Evolutionary conservation across 257 asterid species (phyloP), one percentile per base, ranked within the genome.

Genomic region (Solanum stenotomum): DNA sequence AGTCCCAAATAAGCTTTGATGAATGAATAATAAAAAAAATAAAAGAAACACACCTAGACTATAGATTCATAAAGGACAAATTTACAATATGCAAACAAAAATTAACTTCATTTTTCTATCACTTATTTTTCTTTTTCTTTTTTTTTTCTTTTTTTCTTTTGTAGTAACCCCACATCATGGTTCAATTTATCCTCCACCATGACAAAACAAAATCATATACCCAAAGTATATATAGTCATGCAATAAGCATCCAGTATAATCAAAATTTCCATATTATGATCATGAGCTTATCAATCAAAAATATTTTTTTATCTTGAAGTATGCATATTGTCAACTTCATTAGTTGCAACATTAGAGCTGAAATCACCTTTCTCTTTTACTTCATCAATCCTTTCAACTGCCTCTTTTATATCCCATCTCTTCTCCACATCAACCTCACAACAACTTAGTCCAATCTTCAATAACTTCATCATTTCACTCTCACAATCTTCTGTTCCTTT

Each of bases 361-460:
- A 87, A 91, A 82, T 82, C 89, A 85, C 89, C 93, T 89, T 79
- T 91, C 63, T 93, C 98, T 89, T 89, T 93, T 4, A 97, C 84
- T 90, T 92, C 98, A 77, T 95, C 98, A 56, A 97, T 92, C 91
- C 71, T 92, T 83, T 89, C 93, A n/a, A 78, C 94, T 2, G 89
- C 96, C 84, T 94, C 96, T 20, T 75, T 91, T 0, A 97, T 91
- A 74, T 97, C 99, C 75, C 92, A 95, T 90, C 99, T 88, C 85
- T 65, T 88, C 8, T 94, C 98, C 12, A 90, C 88, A 33, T 96
- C 98, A 77, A 33, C 78, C 33, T 88, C 91, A 83, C 99, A 95
- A 83, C 98, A 94, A 6, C 13, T 87, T 70, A 96, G 38, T 25
- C 98, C 99, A 33, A 97, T 92, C 83, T 85, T 93, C 90, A 97